phyloP scores from a whole-genome alignment of 106 monocot species.

The Allium sativum region DNA sequence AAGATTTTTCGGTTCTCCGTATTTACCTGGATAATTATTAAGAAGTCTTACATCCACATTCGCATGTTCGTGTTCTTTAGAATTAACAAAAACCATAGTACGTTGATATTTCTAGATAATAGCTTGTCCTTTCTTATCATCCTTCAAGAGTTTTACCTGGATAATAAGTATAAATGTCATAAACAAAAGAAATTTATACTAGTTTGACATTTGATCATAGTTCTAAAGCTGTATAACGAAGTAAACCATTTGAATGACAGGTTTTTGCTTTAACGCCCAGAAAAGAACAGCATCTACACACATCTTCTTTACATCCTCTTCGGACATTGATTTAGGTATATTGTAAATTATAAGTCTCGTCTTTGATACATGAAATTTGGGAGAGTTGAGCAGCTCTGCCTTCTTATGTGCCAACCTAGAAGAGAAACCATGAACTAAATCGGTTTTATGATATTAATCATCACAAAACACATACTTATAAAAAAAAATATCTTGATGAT shows the following conservation, averaged over 20 bases:
- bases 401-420: slow-evolving; percentile 65
- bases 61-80: slow-evolving; percentile 89
- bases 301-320: slow-evolving; percentile 66
- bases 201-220: not conserved
- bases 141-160: slow-evolving; percentile 88
- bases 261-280: slow-evolving; percentile 86
- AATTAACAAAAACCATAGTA: slow-evolving; percentile 94
- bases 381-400: slow-evolving; percentile 54
- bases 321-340: slow-evolving; percentile 78
- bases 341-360: slow-evolving; percentile 91
- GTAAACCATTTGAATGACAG: slow-evolving; percentile 68
- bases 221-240: not conserved
- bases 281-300: slow-evolving; percentile 74
- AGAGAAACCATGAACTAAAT: too few relatives aligned
- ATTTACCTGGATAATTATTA: slow-evolving; percentile 92
- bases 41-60: slow-evolving; percentile 87
- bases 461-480: too few relatives aligned
- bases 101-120: slow-evolving; percentile 41
- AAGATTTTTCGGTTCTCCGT: too few relatives aligned
- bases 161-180: slow-evolving; percentile 4
- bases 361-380: slow-evolving; percentile 90
- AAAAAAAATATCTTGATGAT: too few relatives aligned
- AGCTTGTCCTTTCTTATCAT: slow-evolving; percentile 55
- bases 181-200: not conserved
- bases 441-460: too few relatives aligned